phyloP scores from a whole-genome alignment of 1,139 yeast species.

The Sugiyamaella castrensis region DNA sequence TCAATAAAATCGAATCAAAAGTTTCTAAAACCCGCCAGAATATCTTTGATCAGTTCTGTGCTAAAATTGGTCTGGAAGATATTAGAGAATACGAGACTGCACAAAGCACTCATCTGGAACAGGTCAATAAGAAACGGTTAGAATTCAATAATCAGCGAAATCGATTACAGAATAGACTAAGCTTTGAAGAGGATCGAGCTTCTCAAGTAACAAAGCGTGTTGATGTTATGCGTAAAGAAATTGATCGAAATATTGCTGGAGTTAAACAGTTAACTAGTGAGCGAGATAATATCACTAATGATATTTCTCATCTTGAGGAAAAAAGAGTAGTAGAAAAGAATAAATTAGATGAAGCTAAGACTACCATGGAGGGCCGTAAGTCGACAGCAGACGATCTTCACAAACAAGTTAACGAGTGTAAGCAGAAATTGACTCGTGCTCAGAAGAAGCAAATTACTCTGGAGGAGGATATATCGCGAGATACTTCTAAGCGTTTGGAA shows the following conservation, averaged over 20 bases:
- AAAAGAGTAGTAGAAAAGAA: constrained; percentile 35
- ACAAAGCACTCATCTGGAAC: constrained; percentile 61
- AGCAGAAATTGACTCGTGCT: constrained; percentile 15
- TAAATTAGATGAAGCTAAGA: constrained; percentile 38
- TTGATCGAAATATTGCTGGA: constrained; percentile 18
- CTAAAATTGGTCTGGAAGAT: constrained; percentile 48
- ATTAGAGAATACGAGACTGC: constrained; percentile 60
- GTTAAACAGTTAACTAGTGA: constrained; percentile 22
- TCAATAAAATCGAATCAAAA: constrained; percentile 27
- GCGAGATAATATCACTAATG: constrained; percentile 11
- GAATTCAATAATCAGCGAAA: constrained; percentile 59
- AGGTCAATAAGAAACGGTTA: constrained; percentile 61
- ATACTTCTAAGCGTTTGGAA: constrained; percentile 57
- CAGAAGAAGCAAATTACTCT: constrained; percentile 17
- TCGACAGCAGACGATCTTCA: constrained; percentile 13
- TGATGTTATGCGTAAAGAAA: constrained; percentile 20
- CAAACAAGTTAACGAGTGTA: constrained; percentile 12
- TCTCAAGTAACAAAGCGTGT: constrained; percentile 28
- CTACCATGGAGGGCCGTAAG: constrained; percentile 22
- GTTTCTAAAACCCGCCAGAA: constrained; percentile 28
- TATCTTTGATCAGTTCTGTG: constrained; percentile 56
- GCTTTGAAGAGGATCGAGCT: constrained; percentile 54
- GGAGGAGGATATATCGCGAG: constrained; percentile 56
- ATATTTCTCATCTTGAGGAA: constrained; percentile 25
- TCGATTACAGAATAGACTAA: constrained; percentile 56